Evolutionary conservation across 2,329 filamentous ascomycete species (phyloP).

Genomic region (Achaetomium macrosporum): DNA sequence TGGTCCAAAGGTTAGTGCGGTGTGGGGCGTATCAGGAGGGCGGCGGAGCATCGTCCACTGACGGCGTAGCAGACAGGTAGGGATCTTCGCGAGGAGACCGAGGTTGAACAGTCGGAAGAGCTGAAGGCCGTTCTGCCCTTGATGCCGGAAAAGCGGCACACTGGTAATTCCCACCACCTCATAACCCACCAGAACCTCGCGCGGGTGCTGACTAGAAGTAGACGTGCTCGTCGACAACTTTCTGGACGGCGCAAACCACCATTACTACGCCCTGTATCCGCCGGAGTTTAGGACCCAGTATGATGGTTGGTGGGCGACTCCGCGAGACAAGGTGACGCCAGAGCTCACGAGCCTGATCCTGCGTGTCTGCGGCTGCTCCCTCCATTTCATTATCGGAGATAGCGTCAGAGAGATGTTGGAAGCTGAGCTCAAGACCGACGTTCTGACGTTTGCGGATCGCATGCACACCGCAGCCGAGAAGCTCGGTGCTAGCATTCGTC

Average conservation of each 20-base stretch:
- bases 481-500: slow-evolving; percentile 37
- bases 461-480: slow-evolving; percentile 39
- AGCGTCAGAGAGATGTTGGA: slow-evolving; percentile 36
- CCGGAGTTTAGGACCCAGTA: slow-evolving; percentile 40
- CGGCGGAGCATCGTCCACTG: neutral
- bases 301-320: slow-evolving; percentile 40
- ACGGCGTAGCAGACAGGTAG: slow-evolving; percentile 10
- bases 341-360: slow-evolving; percentile 43
- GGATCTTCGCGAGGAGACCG: slow-evolving; percentile 14
- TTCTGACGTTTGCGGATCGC: slow-evolving; percentile 34
- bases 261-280: slow-evolving; percentile 42
- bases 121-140: slow-evolving; percentile 29
- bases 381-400: slow-evolving; percentile 36
- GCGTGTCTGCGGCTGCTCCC: slow-evolving; percentile 40
- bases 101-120: slow-evolving; percentile 25
- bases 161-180: slow-evolving; percentile 24
- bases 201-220: slow-evolving; percentile 20
- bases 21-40: neutral
- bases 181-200: neutral
- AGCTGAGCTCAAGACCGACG: slow-evolving; percentile 37
- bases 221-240: slow-evolving; percentile 43
- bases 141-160: slow-evolving; percentile 35
- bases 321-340: slow-evolving; percentile 31
- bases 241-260: slow-evolving; percentile 38
- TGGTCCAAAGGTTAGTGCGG: slow-evolving; percentile 18